Percentiles rank a stretch among this genome's conserved stretches.
These are phyloP conservation scores for Trichophyton rubrum DNA, from an alignment of 2,329 filamentous ascomycete genomes.

Conservation along the genomic window DNA sequence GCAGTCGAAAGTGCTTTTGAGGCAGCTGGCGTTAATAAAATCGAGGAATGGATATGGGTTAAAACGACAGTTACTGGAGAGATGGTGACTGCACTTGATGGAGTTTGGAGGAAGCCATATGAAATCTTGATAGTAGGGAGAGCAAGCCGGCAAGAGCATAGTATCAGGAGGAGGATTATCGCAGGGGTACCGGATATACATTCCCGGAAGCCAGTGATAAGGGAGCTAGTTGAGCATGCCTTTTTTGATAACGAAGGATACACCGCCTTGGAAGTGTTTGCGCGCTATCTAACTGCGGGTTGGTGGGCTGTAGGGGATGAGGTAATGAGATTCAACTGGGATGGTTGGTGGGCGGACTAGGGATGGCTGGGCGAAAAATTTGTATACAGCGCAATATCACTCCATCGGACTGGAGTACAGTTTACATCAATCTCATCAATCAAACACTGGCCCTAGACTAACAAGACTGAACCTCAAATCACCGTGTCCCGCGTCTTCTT, in stretches of 20 bases:
- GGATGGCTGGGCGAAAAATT: background rate
- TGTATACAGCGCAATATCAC: background rate
- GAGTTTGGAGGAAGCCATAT: conserved; percentile 48
- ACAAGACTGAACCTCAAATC: conserved; percentile 52
- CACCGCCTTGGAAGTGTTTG: conserved; percentile 48
- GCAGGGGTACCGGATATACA: conserved; percentile 50
- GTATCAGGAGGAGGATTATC: conserved; percentile 39
- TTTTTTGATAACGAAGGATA: conserved; percentile 32
- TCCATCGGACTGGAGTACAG: background rate
- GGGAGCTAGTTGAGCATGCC: conserved; percentile 40
- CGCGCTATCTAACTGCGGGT: conserved; percentile 45
- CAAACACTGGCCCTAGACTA: conserved; percentile 44
- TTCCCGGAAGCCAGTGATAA: conserved; percentile 53
- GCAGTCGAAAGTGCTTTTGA: conserved; percentile 34
- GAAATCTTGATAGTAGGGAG: conserved; percentile 42
- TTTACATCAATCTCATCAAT: conserved; percentile 26
- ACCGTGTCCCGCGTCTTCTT: conserved; percentile 43
- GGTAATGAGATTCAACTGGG: conserved; percentile 47
- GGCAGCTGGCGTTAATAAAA: conserved; percentile 36
- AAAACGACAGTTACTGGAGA: conserved; percentile 45
- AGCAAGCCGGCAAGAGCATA: conserved; percentile 15
- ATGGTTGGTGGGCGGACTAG: conserved; percentile 37
- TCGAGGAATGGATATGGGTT: conserved; percentile 53
- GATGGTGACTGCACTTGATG: conserved; percentile 40
- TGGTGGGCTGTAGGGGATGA: conserved; percentile 54